These are phyloP conservation scores for Fusarium ambrosium DNA, from an alignment of 2,329 filamentous ascomycete genomes.

Conservation along the genomic window DNA sequence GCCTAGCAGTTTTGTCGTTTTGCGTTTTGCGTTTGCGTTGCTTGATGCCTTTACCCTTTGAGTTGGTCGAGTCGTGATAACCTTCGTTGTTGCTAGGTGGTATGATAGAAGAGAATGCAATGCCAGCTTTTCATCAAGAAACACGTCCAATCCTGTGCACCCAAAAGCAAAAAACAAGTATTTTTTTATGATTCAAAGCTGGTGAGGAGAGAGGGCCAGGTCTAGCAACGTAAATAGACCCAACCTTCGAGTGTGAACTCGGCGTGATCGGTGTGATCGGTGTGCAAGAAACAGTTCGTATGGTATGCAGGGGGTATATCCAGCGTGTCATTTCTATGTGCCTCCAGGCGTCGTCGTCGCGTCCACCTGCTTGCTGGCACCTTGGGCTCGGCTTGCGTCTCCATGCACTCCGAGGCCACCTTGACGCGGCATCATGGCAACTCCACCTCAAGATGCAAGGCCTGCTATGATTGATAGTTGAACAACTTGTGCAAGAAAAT, in stretches of 20 bases:
- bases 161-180: slow-evolving; percentile 35
- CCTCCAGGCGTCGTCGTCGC: slow-evolving; percentile 43
- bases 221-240: slow-evolving; percentile 48
- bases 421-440: slow-evolving; percentile 41
- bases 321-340: slow-evolving; percentile 50
- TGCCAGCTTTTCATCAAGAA: slow-evolving; percentile 13
- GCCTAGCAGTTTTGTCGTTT: slow-evolving; percentile 16
- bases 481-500: slow-evolving; percentile 44
- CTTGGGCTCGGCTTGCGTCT: slow-evolving; percentile 36
- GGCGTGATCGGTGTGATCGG: slow-evolving; percentile 11
- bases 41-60: neutral
- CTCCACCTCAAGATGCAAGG: slow-evolving; percentile 46
- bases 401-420: slow-evolving; percentile 36
- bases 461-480: slow-evolving; percentile 45
- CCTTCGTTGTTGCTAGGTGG: slow-evolving; percentile 6
- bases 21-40: slow-evolving; percentile 8
- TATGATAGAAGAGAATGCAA: slow-evolving; percentile 15
- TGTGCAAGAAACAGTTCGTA: slow-evolving; percentile 47
- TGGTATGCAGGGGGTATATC: slow-evolving; percentile 50
- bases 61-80: neutral
- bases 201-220: slow-evolving; percentile 41
- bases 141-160: slow-evolving; percentile 27
- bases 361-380: slow-evolving; percentile 44
- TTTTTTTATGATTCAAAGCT: slow-evolving; percentile 46
- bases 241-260: slow-evolving; percentile 44